Percentiles rank a stretch among this genome's conserved stretches.
Conservation (phyloP, 2,329 filamentous ascomycete species). For the Ophidiomyces ophidiicola region DNA sequence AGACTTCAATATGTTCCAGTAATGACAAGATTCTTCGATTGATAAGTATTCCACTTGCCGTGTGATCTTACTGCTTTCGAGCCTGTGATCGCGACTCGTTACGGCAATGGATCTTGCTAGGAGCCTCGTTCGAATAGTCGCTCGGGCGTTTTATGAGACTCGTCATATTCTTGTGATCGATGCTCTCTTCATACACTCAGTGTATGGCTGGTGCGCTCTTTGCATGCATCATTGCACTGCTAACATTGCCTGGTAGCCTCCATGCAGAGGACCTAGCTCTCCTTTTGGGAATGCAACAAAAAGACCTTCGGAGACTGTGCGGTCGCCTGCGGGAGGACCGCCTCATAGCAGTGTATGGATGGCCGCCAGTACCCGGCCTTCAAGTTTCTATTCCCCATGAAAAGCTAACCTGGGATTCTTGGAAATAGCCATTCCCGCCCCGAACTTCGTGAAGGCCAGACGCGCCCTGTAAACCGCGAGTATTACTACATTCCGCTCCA, state of each 20-base stretch:
- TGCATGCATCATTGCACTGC: conserved; percentile 10
- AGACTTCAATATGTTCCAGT: background rate
- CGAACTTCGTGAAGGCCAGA: conserved; percentile 68
- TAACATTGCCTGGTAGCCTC: conserved; percentile 38
- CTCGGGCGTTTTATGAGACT: conserved; percentile 74
- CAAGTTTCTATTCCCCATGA: background rate
- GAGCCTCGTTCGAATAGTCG: conserved; percentile 72
- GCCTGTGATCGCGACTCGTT: background rate
- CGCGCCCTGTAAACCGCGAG: conserved; percentile 69
- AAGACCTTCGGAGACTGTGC: conserved; percentile 82
- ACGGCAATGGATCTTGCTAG: conserved; percentile 52
- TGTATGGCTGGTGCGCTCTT: conserved; percentile 35
- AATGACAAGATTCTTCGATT: conserved; percentile 1
- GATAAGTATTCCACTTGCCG: background rate
- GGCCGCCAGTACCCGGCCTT: conserved; percentile 5
- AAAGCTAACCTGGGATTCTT: conserved; percentile 15
- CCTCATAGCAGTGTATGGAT: conserved; percentile 62
- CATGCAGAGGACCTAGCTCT: conserved; percentile 80
- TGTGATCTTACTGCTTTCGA: background rate
- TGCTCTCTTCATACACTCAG: conserved; percentile 63
- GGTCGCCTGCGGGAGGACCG: conserved; percentile 76
- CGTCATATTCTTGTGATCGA: conserved; percentile 73
- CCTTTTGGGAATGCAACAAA: conserved; percentile 77
- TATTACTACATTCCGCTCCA: conserved; percentile 98
- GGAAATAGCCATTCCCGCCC: conserved; percentile 53